A percentile compares a stretch with the other conserved stretches of the same genome.
Conservation (phyloP, 2,329 filamentous ascomycete genomes). For the Monosporascus sp. region DNA sequence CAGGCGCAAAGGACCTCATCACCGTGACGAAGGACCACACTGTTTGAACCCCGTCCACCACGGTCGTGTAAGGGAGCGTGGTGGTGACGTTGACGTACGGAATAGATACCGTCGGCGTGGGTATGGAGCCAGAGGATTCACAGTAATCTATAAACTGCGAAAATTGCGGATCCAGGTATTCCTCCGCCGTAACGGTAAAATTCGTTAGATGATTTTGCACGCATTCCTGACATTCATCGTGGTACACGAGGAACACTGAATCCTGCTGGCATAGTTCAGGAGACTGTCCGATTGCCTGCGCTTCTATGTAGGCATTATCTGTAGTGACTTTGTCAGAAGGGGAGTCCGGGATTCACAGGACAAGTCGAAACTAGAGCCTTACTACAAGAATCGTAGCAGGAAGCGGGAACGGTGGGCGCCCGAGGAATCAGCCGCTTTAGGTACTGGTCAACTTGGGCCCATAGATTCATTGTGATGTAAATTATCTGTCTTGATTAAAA, state of each 20-base stretch:
- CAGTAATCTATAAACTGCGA: background rate
- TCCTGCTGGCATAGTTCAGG: background rate
- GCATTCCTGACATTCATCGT: background rate
- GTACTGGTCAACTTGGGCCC: background rate
- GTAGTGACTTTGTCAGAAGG: background rate
- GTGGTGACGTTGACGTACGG: background rate
- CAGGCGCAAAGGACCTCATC: background rate
- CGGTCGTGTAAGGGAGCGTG: background rate
- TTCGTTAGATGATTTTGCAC: fast-evolving
- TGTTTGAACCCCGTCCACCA: background rate
- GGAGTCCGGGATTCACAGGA: background rate
- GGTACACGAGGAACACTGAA: background rate
- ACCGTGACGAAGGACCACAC: background rate
- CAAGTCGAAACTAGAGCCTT: background rate
- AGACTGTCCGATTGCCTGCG: background rate
- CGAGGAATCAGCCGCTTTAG: background rate
- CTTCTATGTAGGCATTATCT: background rate
- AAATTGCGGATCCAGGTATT: background rate
- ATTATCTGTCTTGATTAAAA: no score
- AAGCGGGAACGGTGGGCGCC: background rate
- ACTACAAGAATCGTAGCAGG: background rate
- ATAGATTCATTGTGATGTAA: background rate
- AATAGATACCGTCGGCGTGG: background rate
- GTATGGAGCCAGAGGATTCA: background rate
- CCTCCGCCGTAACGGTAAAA: no score